A percentile compares a stretch with the other conserved stretches of the same genome.
Conservation (phyloP, 2,329 filamentous ascomycete species). For the Ophiostoma ips region DNA sequence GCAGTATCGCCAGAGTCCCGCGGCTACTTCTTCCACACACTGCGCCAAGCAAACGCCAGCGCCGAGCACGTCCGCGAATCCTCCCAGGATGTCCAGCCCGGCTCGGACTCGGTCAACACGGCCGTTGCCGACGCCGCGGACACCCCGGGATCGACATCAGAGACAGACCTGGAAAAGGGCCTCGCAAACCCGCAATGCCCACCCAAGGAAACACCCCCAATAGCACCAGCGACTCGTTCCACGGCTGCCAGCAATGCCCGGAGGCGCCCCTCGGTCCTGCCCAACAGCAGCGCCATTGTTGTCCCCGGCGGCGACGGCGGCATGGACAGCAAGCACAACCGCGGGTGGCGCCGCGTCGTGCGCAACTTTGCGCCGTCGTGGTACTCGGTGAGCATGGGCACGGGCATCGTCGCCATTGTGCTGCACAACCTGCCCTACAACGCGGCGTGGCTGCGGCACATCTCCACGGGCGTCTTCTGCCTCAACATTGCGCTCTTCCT, state of each 20-base stretch:
- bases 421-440: conserved; percentile 45
- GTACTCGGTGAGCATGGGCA: conserved; percentile 47
- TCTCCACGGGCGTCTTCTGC: conserved; percentile 40
- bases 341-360: conserved; percentile 23
- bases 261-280: background rate
- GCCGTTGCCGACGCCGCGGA: background rate
- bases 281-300: background rate
- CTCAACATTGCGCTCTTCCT: conserved; percentile 42
- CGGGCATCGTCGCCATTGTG: conserved; percentile 46
- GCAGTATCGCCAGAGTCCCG: background rate
- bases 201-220: background rate
- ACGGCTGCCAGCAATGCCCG: background rate
- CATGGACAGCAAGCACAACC: conserved; percentile 10
- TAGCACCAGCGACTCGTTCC: too few species aligned
- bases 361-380: conserved; percentile 34
- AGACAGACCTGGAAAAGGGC: background rate
- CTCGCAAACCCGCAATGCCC: background rate
- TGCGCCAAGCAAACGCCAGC: conserved; percentile 4
- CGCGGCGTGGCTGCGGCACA: conserved; percentile 34
- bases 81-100: background rate
- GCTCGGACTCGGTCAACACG: background rate
- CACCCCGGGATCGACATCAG: background rate
- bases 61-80: background rate
- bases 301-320: background rate
- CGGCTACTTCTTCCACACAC: conserved; percentile 6